These are phyloP conservation scores for Colletotrichum zoysiae DNA, from an alignment of 2,329 filamentous ascomycete species.

Conservation along the genomic window DNA sequence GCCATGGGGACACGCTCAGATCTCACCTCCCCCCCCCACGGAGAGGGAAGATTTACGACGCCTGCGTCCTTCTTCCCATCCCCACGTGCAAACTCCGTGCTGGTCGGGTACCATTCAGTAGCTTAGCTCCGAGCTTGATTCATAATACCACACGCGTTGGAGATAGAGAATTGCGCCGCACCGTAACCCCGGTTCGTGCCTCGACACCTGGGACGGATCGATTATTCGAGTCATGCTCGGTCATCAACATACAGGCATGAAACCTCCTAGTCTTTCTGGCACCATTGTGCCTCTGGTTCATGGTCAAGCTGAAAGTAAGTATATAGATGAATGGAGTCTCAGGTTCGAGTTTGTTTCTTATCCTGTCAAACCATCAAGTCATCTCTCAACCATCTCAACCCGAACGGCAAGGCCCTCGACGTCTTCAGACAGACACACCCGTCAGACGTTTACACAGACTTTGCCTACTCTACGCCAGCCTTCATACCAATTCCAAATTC, in stretches of 20 bases:
- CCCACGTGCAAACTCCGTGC: not conserved
- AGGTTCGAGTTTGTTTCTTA: not conserved
- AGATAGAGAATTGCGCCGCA: not conserved
- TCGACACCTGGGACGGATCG: slow-evolving; percentile 25
- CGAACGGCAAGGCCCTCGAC: not conserved
- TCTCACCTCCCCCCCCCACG: slow-evolving; percentile 5
- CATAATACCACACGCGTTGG: slow-evolving; percentile 19
- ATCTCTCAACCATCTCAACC: not conserved
- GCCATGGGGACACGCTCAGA: slow-evolving; percentile 25
- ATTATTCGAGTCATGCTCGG: slow-evolving; percentile 20
- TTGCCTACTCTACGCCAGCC: not conserved
- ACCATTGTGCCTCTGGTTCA: not conserved
- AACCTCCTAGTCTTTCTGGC: not conserved
- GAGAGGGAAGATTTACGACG: not conserved
- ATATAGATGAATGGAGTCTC: slow-evolving; percentile 7
- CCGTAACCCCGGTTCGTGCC: slow-evolving; percentile 12
- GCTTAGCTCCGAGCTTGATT: slow-evolving; percentile 23
- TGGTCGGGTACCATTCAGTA: slow-evolving; percentile 17
- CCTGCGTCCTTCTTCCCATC: not conserved
- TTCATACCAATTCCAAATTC: not conserved
- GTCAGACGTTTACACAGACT: not conserved
- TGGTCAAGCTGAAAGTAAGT: not conserved
- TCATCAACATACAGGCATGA: slow-evolving; percentile 24
- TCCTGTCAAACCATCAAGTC: not conserved
- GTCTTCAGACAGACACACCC: not conserved